Conservation (phyloP, 176 grass and related monocot species). For the Lolium multiflorum region DNA sequence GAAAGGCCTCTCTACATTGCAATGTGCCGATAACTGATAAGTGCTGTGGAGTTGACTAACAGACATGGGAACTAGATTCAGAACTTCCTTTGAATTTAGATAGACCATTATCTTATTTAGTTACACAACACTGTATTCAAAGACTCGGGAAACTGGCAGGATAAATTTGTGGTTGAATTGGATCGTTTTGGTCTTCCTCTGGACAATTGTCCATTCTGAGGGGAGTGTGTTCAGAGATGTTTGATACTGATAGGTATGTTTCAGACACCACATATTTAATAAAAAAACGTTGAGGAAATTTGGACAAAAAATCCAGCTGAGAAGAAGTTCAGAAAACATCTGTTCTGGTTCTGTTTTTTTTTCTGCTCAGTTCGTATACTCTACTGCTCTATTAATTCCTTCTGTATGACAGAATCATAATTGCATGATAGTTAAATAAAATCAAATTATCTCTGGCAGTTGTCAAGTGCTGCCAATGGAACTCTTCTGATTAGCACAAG, state of each 20-base stretch:
- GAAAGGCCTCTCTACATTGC: conserved; percentile 72
- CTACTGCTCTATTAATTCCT: neutral
- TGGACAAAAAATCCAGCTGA: neutral
- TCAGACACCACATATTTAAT: neutral
- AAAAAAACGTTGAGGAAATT: neutral
- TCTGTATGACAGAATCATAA: neutral
- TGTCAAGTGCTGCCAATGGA: neutral
- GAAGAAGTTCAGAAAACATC: neutral
- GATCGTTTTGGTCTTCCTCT: neutral
- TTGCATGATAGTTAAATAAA: neutral
- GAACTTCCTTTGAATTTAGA: conserved; percentile 1
- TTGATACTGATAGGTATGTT: neutral
- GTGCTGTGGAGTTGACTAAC: neutral
- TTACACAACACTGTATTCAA: neutral
- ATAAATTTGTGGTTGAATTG: neutral
- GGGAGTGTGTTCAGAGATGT: neutral
- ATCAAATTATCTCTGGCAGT: conserved; percentile 18
- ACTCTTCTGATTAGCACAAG: neutral
- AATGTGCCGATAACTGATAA: conserved; percentile 24
- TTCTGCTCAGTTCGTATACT: neutral
- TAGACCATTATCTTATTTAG: neutral
- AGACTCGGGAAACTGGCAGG: neutral
- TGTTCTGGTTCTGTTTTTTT: neutral
- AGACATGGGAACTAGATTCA: neutral
- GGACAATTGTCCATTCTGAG: neutral